Base-by-base conservation (phyloP, 768 basidiomycete species). In the Boletus huronensis region DNA sequence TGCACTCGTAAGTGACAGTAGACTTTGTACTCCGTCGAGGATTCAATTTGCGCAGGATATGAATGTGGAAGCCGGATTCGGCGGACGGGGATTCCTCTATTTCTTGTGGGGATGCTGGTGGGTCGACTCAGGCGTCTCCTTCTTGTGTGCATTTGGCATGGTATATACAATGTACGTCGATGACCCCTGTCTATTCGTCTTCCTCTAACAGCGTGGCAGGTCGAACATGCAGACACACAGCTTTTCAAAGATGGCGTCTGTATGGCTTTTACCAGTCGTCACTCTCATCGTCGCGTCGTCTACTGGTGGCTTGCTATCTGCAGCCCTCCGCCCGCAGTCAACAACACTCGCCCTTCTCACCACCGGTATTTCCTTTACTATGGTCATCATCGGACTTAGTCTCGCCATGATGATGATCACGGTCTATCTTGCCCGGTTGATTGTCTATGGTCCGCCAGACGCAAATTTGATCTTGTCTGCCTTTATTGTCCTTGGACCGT, bases 281-380 rank as follows among this genome's bases (percentile, higher is more conserved):
- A 69, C 81, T 2, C 76, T 78, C 23, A 68, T 83, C 54, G 82
- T 84, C 67, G 76, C 78, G 19, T 77, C 80, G 5, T 76, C 81
- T 4, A 72, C 78, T 0, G 81, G 82, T 9, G 77, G 75, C 19
- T 64, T 82, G 44, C 57, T 83, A 28, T 71, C 78, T 3, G 48
- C 62, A 6, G 71, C 74, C 25, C 69, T 83, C 14, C 57, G 58
- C 21, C 58, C 72, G 1, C 69, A 69, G n/a, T 71, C 74, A 17
- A 64, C 70, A 1, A 63, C 69, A 0, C 65, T 73, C 13, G 78
- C 79, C 7, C 62, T 76, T 31, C 54, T 80, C 32, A 81, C 79
- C 21, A 63, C 77, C 6, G 70, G 68, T 19, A 58, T 78, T 54
- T 78, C 78, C 1, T 74, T 77, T 57, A 65, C 73, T 17, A 76